phyloP scores from a whole-genome alignment of 306 rosid genomes.

The Abrus precatorius region DNA sequence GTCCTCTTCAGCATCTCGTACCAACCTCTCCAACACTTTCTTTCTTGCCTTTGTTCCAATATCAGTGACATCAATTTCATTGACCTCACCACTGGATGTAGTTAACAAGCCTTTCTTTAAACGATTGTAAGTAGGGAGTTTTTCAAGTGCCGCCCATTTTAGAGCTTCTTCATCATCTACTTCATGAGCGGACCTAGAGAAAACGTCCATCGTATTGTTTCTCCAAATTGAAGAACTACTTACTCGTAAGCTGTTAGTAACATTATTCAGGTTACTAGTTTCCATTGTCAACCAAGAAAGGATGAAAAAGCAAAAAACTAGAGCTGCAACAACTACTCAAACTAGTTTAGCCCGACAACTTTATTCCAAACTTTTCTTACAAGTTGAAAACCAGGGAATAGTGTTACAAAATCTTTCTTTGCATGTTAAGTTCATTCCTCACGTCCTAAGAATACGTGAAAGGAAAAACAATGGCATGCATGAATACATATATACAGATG shows the following conservation, averaged over 20 bases:
- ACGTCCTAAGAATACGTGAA: background rate
- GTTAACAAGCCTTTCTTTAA: conserved; percentile 70
- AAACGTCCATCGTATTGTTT: conserved; percentile 52
- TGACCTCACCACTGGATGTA: conserved; percentile 55
- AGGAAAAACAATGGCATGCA: conserved; percentile 4
- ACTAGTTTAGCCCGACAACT: conserved; percentile 8
- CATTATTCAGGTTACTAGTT: conserved; percentile 45
- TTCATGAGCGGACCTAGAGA: conserved; percentile 51
- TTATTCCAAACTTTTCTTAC: background rate
- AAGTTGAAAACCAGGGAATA: background rate
- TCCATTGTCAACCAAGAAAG: conserved; percentile 46
- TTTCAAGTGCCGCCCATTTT: conserved; percentile 75
- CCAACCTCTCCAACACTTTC: conserved; percentile 52
- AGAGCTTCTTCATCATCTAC: conserved; percentile 77
- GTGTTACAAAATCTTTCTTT: background rate
- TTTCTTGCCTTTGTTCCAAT: conserved; percentile 51
- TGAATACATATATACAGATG: conserved; percentile 32
- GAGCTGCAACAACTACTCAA: background rate
- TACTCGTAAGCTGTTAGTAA: conserved; percentile 34
- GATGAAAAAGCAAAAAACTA: too few species aligned
- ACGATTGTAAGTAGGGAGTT: conserved; percentile 74
- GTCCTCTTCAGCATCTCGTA: conserved; percentile 53
- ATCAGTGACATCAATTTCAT: conserved; percentile 59
- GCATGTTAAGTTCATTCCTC: background rate
- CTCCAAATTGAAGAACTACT: conserved; percentile 59